Conservation (phyloP, 208 protist genomes). For the Trypanosoma avium region DNA sequence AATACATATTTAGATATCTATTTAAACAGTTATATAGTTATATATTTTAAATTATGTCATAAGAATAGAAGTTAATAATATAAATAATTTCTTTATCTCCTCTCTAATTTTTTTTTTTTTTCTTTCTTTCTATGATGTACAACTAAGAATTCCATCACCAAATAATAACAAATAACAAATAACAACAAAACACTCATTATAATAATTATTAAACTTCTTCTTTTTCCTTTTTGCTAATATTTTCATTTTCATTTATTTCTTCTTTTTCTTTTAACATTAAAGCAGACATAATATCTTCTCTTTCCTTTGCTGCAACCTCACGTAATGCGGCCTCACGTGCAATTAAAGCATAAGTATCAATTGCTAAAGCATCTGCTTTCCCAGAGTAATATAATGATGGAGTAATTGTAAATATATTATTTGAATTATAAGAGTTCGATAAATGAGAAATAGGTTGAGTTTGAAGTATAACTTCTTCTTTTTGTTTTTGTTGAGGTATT, state of each 20-base stretch:
- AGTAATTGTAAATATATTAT: too few relatives aligned
- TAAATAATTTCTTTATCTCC: background rate
- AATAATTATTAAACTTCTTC: background rate
- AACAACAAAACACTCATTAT: background rate
- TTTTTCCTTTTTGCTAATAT: background rate
- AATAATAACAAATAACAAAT: background rate
- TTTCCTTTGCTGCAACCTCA: slow-evolving; percentile 42
- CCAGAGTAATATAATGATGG: too few relatives aligned
- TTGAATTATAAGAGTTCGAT: background rate
- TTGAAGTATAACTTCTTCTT: too few relatives aligned
- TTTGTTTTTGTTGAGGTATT: too few relatives aligned
- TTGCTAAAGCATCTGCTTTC: slow-evolving; percentile 13
- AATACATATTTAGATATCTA: too few relatives aligned
- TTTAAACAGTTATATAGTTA: too few relatives aligned
- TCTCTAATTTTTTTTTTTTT: background rate
- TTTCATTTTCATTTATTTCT: background rate
- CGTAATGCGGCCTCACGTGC: slow-evolving; percentile 50
- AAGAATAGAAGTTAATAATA: background rate
- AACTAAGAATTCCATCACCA: too few relatives aligned
- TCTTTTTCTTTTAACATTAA: background rate
- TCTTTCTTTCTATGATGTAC: background rate
- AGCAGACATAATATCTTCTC: slow-evolving; percentile 18
- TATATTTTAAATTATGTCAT: too few relatives aligned
- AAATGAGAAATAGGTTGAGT: background rate
- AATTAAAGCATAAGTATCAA: slow-evolving; percentile 35